These are phyloP conservation scores for Pulveroboletus sp. DNA, from an alignment of 768 basidiomycete genomes.

Conservation along the genomic window DNA sequence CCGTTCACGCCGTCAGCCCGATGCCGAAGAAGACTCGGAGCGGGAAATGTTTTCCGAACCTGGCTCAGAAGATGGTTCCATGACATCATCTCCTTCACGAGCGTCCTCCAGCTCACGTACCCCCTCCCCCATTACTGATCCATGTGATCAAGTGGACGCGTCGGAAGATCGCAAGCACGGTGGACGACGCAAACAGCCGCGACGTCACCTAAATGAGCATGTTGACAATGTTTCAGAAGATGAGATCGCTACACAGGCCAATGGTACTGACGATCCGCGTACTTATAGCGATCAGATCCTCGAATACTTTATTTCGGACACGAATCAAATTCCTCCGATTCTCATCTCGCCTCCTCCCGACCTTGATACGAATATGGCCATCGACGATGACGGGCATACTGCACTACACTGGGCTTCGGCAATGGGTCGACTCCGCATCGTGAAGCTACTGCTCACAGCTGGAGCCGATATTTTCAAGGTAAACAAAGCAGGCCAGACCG, in stretches of 20 bases:
- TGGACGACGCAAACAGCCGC: conserved; percentile 44
- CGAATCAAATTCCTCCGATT: conserved; percentile 81
- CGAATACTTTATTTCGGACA: conserved; percentile 98
- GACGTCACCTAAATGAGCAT: conserved; percentile 43
- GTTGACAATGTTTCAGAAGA: conserved; percentile 42
- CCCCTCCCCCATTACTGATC: conserved; percentile 74
- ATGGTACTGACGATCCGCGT: conserved; percentile 50
- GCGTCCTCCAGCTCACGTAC: conserved; percentile 87
- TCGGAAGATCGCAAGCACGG: conserved; percentile 32
- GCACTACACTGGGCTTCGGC: conserved; percentile 98
- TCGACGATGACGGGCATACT: conserved; percentile 98
- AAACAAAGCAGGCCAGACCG: conserved; percentile 94
- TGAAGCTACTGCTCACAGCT: conserved; percentile 88
- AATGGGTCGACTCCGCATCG: conserved; percentile 95
- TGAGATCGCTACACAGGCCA: conserved; percentile 35
- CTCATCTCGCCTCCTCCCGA: conserved; percentile 84
- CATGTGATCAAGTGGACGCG: conserved; percentile 29
- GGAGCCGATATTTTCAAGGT: conserved; percentile 97
- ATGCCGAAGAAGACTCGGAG: conserved; percentile 54
- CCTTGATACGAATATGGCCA: conserved; percentile 93
- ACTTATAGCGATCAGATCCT: conserved; percentile 94
- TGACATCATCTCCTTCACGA: conserved; percentile 86
- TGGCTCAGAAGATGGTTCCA: conserved; percentile 82
- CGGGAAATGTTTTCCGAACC: conserved; percentile 60
- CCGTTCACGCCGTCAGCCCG: conserved; percentile 52